Percentiles rank a stretch among this genome's conserved stretches.
These are phyloP conservation scores for Rhizopogon sp. DNA, from an alignment of 768 basidiomycete genomes.

Conservation along the genomic window DNA sequence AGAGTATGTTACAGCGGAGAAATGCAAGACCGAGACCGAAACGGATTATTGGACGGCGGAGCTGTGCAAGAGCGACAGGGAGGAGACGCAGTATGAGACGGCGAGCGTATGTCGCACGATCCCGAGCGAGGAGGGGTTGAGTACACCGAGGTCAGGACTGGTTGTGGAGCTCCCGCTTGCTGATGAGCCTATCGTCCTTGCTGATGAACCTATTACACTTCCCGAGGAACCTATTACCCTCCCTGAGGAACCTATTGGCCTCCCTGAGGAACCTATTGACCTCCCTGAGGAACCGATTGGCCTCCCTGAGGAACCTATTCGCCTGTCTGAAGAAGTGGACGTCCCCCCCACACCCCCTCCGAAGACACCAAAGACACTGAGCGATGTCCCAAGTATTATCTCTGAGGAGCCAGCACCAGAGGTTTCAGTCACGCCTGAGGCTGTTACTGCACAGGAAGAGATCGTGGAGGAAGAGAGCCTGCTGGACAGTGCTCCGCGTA, in stretches of 20 bases:
- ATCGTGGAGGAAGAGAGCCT: background rate
- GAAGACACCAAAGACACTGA: slow-evolving; percentile 24
- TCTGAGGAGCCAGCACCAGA: slow-evolving; percentile 20
- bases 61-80: slow-evolving; percentile 27
- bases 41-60: slow-evolving; percentile 48
- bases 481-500: background rate
- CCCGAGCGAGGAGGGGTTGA: slow-evolving; percentile 24
- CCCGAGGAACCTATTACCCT: background rate
- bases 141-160: slow-evolving; percentile 33
- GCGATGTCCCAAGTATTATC: slow-evolving; percentile 20
- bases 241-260: background rate
- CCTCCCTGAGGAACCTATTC: background rate
- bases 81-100: slow-evolving; percentile 43
- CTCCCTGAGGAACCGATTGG: background rate
- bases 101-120: slow-evolving; percentile 36
- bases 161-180: slow-evolving; percentile 22
- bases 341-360: slow-evolving; percentile 19
- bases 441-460: background rate
- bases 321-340: background rate
- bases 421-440: slow-evolving; percentile 16
- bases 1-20: slow-evolving; percentile 47
- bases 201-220: background rate
- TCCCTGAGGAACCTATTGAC: background rate
- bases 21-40: slow-evolving; percentile 37
- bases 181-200: background rate